Evolutionary conservation across 176 grass and related monocot genomes (phyloP).

Genomic region (Dendrocalamus sinicus): DNA sequence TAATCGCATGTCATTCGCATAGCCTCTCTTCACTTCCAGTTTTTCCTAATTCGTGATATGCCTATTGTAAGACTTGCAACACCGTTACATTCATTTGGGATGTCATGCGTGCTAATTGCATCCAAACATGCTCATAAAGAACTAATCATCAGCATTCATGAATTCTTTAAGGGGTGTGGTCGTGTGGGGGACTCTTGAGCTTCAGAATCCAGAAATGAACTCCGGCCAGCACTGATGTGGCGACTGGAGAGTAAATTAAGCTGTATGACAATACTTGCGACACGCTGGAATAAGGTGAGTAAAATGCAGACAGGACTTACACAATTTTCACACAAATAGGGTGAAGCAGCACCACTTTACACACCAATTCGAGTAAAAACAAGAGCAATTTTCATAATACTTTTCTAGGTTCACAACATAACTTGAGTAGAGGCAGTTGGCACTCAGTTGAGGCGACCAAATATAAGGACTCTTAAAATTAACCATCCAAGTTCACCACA

Average conservation of each 20-base stretch:
- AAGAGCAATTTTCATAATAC: not conserved
- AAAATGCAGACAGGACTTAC: not conserved
- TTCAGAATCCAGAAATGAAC: not conserved
- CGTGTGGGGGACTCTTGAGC: not conserved
- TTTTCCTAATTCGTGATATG: not conserved
- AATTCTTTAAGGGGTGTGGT: not conserved
- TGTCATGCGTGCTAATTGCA: not conserved
- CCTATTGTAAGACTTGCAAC: not conserved
- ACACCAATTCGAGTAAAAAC: not conserved
- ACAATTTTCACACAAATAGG: not conserved
- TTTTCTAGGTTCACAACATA: constrained; percentile 10
- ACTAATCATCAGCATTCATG: not conserved
- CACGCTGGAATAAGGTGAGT: not conserved
- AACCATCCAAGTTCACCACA: constrained; percentile 36
- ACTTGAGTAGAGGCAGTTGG: not conserved
- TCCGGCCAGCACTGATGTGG: too few species aligned
- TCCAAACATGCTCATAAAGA: not conserved
- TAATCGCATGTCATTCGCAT: not conserved
- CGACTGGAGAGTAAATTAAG: not conserved
- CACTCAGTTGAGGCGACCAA: constrained; percentile 1
- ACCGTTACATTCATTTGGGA: not conserved
- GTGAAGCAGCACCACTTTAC: not conserved
- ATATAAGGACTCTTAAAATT: constrained; percentile 48
- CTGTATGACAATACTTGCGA: not conserved
- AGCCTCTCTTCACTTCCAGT: not conserved